A percentile compares a stretch with the other conserved stretches of the same genome.
phyloP scores from a whole-genome alignment of 768 basidiomycete genomes.

The Rhizopogon rudus region DNA sequence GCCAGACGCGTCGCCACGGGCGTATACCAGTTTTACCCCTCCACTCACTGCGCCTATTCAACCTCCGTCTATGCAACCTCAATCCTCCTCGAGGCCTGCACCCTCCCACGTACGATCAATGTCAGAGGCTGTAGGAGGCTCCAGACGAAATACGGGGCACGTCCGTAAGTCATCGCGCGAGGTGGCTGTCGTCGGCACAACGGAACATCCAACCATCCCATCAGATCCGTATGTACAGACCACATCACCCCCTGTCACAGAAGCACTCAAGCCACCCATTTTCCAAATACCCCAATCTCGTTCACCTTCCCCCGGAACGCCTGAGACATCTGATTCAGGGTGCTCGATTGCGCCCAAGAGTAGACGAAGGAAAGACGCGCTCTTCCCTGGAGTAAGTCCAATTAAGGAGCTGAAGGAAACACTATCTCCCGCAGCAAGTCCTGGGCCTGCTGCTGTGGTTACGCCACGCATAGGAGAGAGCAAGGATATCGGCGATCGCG shows the following conservation, averaged over 20 bases:
- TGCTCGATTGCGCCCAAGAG: constrained; percentile 18
- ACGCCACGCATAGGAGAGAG: constrained; percentile 62
- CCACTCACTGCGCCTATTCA: constrained; percentile 43
- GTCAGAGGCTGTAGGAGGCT: constrained; percentile 37
- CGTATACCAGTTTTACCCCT: constrained; percentile 50
- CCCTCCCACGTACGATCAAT: constrained; percentile 40
- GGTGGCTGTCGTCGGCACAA: constrained; percentile 49
- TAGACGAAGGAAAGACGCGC: constrained; percentile 30
- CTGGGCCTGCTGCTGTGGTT: constrained; percentile 26
- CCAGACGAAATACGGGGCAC: constrained; percentile 29
- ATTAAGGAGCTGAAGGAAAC: constrained; percentile 20
- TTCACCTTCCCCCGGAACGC: constrained; percentile 25
- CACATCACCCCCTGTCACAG: constrained; percentile 22
- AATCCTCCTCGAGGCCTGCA: constrained; percentile 9
- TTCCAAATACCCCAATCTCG: constrained; percentile 33
- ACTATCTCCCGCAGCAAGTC: background rate
- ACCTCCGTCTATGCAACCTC: constrained; percentile 7
- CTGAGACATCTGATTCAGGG: constrained; percentile 29
- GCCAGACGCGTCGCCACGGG: constrained; percentile 55
- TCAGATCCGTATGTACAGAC: constrained; percentile 22
- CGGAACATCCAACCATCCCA: constrained; percentile 22
- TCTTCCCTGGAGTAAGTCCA: constrained; percentile 25
- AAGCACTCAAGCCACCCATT: constrained; percentile 30
- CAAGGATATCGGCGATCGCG: constrained; percentile 54
- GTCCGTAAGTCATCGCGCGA: constrained; percentile 43